phyloP scores from a whole-genome alignment of 495 filamentous ascomycete species.

The Letharia lupina region DNA sequence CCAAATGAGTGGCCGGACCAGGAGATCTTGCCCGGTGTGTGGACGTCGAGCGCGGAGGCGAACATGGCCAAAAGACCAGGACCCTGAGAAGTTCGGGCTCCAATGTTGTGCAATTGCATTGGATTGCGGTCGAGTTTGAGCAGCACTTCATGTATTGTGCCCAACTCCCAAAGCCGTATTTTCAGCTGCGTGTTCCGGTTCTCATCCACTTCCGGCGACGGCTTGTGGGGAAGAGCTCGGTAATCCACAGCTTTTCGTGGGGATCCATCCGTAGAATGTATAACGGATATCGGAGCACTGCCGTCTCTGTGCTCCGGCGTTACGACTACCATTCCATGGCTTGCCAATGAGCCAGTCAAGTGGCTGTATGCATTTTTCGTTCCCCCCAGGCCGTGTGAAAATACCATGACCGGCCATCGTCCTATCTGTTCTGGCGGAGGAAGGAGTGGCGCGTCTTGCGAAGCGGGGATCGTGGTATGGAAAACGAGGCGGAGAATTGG shows the following conservation, averaged over 20 bases:
- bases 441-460: conserved; percentile 40
- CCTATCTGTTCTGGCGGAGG: conserved; percentile 26
- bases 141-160: conserved; percentile 52
- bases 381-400: conserved; percentile 73
- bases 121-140: conserved; percentile 49
- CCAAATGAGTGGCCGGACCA: conserved; percentile 74
- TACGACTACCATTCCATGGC: conserved; percentile 65
- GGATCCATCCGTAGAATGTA: conserved; percentile 29
- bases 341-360: conserved; percentile 59
- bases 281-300: conserved; percentile 55
- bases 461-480: conserved; percentile 54
- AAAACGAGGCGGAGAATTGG: conserved; percentile 50
- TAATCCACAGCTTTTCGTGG: conserved; percentile 28
- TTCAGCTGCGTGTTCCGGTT: conserved; percentile 57
- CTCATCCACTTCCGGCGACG: conserved; percentile 47
- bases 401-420: conserved; percentile 69
- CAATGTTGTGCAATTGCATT: conserved; percentile 28
- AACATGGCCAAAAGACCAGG: conserved; percentile 42
- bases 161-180: conserved; percentile 66
- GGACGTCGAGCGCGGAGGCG: conserved; percentile 48
- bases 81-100: background rate
- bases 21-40: conserved; percentile 58
- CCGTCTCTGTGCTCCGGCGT: conserved; percentile 73
- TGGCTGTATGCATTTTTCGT: conserved; percentile 68
- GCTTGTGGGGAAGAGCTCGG: conserved; percentile 40